Evolutionary conservation across 2,329 filamentous ascomycete species (phyloP).

Genomic region (Ascochyta viciae-villosae): DNA sequence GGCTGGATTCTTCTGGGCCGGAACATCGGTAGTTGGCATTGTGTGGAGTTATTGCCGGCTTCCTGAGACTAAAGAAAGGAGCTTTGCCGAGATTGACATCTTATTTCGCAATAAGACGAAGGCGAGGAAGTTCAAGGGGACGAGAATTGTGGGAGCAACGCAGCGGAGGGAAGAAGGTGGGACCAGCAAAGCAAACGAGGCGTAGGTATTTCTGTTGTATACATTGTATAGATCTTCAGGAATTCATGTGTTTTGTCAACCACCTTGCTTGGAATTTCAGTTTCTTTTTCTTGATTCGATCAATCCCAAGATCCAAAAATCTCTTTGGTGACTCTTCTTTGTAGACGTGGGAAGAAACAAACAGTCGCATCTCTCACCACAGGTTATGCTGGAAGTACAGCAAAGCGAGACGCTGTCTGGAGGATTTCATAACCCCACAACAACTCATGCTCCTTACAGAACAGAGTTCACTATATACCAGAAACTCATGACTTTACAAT

Average conservation of each 20-base stretch:
- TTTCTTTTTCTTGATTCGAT: no score
- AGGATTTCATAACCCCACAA: no score
- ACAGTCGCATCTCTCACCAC: no score
- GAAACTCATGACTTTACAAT: slow-evolving; percentile 5
- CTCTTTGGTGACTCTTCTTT: no score
- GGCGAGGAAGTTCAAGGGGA: slow-evolving; percentile 27
- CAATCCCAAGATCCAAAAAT: no score
- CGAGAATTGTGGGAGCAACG: background rate
- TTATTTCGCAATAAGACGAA: slow-evolving; percentile 67
- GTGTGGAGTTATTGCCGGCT: slow-evolving; percentile 79
- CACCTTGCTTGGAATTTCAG: no score
- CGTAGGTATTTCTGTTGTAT: background rate
- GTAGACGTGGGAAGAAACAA: no score
- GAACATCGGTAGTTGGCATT: slow-evolving; percentile 75
- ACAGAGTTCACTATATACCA: no score
- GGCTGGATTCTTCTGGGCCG: slow-evolving; percentile 84
- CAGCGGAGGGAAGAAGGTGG: background rate
- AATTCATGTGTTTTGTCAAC: background rate
- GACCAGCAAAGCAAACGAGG: background rate
- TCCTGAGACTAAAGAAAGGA: slow-evolving; percentile 77
- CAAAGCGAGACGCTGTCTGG: no score
- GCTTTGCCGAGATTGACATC: slow-evolving; percentile 82
- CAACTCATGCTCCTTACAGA: no score
- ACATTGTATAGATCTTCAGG: background rate
- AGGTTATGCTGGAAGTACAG: no score